Percentiles rank a stretch among this genome's conserved stretches.
Conservation (phyloP, 305 asterid species). For the Fraxinus albicans region DNA sequence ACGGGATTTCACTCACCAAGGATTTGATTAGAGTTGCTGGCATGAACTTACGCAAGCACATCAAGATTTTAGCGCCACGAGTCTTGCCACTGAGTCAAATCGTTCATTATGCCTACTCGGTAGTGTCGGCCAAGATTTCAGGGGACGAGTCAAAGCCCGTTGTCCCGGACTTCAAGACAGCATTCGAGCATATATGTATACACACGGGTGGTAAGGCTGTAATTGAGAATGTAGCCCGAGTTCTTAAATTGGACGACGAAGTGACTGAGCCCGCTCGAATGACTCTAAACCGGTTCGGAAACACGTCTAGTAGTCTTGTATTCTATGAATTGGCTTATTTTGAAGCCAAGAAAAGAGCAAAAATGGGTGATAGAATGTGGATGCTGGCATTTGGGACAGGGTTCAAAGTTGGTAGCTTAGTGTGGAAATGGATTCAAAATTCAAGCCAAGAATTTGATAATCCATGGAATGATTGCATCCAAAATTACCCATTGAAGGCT, state of each 20-base stretch:
- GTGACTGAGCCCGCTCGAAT: conserved; percentile 69
- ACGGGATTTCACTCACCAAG: conserved; percentile 54
- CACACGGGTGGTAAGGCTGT: conserved; percentile 72
- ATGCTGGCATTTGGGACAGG: conserved; percentile 76
- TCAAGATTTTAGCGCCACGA: conserved; percentile 47
- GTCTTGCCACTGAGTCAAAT: conserved; percentile 61
- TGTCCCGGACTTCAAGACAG: conserved; percentile 55
- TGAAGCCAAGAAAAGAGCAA: conserved; percentile 57
- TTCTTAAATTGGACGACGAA: conserved; percentile 32
- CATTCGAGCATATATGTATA: conserved; percentile 61
- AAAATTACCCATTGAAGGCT: conserved; percentile 45
- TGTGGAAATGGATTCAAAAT: conserved; percentile 54
- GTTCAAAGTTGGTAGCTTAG: conserved; percentile 61
- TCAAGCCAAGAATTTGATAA: conserved; percentile 54
- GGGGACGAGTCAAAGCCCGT: conserved; percentile 27
- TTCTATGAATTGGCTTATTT: conserved; percentile 71
- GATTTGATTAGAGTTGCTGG: conserved; percentile 58
- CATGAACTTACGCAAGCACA: conserved; percentile 38
- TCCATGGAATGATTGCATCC: conserved; percentile 65
- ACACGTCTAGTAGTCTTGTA: conserved; percentile 63
- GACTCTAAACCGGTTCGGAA: conserved; percentile 63
- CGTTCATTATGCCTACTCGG: conserved; percentile 34
- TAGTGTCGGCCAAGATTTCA: neutral
- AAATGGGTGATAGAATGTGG: conserved; percentile 72
- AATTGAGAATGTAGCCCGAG: conserved; percentile 50